phyloP scores from a whole-genome alignment of 2,329 filamentous ascomycete species.

The Achaetomium macrosporum region DNA sequence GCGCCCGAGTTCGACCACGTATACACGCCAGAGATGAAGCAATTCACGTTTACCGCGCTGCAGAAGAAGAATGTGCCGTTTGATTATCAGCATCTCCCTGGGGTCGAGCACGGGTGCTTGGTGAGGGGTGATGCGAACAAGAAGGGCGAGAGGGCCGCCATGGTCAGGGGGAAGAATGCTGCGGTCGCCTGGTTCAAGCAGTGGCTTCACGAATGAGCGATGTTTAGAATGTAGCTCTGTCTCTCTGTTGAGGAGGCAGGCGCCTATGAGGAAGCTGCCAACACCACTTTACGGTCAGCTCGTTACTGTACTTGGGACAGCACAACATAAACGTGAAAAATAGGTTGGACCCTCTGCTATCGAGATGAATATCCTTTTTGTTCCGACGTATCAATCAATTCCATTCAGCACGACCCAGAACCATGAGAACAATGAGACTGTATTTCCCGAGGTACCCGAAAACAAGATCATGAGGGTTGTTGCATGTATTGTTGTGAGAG shows the following conservation, averaged over 20 bases:
- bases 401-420: too few relatives aligned
- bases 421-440: too few relatives aligned
- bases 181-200: constrained; percentile 40
- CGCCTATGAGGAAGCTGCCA: neutral
- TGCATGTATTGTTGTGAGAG: too few relatives aligned
- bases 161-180: constrained; percentile 43
- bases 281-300: too few relatives aligned
- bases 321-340: too few relatives aligned
- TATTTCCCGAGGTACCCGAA: too few relatives aligned
- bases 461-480: too few relatives aligned
- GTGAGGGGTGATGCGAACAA: constrained; percentile 37
- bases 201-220: constrained; percentile 7
- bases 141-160: constrained; percentile 36
- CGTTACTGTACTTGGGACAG: too few relatives aligned
- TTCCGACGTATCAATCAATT: too few relatives aligned
- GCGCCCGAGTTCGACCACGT: constrained; percentile 41
- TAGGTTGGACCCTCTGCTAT: too few relatives aligned
- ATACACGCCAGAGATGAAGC: constrained; percentile 43
- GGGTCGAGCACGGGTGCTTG: constrained; percentile 41
- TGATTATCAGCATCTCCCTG: constrained; percentile 48
- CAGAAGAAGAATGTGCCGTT: constrained; percentile 35
- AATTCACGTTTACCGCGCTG: constrained; percentile 35
- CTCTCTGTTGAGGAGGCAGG: neutral
- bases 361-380: too few relatives aligned
- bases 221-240: neutral